Evolutionary conservation across 192 early-diverging fungal species (phyloP).

Genomic region (Coemansia sp.): DNA sequence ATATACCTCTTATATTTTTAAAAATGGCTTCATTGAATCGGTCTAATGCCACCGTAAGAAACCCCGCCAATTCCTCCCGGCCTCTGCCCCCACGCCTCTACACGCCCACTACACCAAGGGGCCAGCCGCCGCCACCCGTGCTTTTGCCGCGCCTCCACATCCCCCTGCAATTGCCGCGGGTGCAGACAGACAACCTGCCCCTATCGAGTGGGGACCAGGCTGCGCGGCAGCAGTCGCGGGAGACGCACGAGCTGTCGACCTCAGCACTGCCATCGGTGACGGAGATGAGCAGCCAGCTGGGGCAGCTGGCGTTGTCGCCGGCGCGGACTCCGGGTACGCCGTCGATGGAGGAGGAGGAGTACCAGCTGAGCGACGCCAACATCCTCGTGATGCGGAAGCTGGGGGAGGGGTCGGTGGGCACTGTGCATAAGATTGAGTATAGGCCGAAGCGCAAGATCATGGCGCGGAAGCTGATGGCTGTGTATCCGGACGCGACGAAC

Average conservation of each 20-base stretch:
- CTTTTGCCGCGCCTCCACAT: constrained; percentile 28
- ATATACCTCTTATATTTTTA: background rate
- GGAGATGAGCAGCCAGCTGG: constrained; percentile 7
- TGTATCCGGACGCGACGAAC: constrained; percentile 65
- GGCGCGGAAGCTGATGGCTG: constrained; percentile 85
- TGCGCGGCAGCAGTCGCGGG: constrained; percentile 47
- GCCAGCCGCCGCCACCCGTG: constrained; percentile 22
- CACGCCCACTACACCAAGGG: constrained; percentile 46
- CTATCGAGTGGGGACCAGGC: constrained; percentile 25
- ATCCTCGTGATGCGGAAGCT: constrained; percentile 74
- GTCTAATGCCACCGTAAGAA: constrained; percentile 46
- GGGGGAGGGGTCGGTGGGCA: constrained; percentile 93
- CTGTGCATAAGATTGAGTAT: constrained; percentile 86
- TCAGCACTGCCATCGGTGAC: constrained; percentile 13
- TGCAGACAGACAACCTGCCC: constrained; percentile 35
- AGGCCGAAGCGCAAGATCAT: constrained; percentile 73
- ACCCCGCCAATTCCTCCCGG: background rate
- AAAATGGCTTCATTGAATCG: constrained; percentile 51
- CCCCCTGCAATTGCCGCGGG: constrained; percentile 18
- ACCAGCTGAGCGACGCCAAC: constrained; percentile 60
- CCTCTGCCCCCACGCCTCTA: constrained; percentile 35
- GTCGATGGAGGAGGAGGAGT: constrained; percentile 29
- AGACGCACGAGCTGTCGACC: constrained; percentile 36
- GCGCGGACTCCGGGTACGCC: background rate
- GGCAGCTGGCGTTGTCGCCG: constrained; percentile 24